phyloP scores from a whole-genome alignment of 2,329 filamentous ascomycete genomes.

The Colletotrichum kahawae region DNA sequence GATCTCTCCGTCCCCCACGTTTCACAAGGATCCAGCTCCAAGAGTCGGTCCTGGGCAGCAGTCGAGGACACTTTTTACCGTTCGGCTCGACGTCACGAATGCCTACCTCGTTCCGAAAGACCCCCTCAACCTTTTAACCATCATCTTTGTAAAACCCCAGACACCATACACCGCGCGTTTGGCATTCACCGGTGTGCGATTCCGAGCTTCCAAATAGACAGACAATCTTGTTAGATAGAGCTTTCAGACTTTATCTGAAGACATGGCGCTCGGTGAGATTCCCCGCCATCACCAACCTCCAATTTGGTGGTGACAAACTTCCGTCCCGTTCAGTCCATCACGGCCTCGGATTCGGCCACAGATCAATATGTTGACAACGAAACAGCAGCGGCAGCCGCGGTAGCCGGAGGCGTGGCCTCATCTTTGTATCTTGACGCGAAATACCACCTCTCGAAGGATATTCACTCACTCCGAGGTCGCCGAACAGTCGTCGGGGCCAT shows the following conservation, averaged over 20 bases:
- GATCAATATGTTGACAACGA: not conserved
- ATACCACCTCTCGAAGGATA: slow-evolving; percentile 69
- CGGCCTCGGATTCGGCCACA: not conserved
- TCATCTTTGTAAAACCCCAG: not conserved
- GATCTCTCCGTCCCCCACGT: not conserved
- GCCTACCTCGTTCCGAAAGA: not conserved
- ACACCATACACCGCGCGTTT: not conserved
- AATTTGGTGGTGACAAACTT: not conserved
- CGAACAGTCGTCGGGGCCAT: slow-evolving; percentile 39
- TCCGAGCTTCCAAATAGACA: not conserved
- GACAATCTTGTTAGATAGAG: not conserved
- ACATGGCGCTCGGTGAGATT: slow-evolving; percentile 2
- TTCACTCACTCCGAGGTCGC: slow-evolving; percentile 45
- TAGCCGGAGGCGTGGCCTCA: slow-evolving; percentile 34
- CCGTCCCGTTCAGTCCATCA: not conserved
- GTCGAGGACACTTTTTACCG: not conserved
- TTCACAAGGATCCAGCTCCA: not conserved
- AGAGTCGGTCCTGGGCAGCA: not conserved
- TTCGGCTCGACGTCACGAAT: not conserved
- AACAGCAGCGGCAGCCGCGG: slow-evolving; percentile 37
- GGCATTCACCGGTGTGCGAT: not conserved
- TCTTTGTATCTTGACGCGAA: slow-evolving; percentile 69
- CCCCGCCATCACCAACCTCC: no score
- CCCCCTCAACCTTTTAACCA: not conserved
- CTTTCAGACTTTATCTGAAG: not conserved